Base-by-base conservation (phyloP, 108 stramenopile species). In the Fragilaria radians region DNA sequence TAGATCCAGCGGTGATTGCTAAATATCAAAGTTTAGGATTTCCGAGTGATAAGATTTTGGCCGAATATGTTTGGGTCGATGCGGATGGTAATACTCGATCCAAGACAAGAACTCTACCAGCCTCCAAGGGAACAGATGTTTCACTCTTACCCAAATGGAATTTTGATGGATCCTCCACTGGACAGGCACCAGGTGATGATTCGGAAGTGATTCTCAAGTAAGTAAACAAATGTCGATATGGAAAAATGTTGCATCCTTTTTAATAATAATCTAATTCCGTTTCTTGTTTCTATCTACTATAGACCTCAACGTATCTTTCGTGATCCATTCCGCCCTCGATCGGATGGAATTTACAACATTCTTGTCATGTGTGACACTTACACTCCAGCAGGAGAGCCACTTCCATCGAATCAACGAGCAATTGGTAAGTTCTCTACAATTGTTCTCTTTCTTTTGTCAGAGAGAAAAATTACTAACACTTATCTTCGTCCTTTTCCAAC, bases 331-430 rank as follows among this genome's bases (percentile, higher is more conserved):
- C 88, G 96, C 23, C 84, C 86, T 28, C 77, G 89, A 18, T 32
- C 36, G 26, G 89, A 91, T 62, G 91, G 89, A 22, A 46, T 81
- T 23, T 66, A 89, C 59, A 94, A 97, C 73, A 89, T 97, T 65
- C 73, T 97, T 65, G 95, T 97, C 60, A 84, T 97, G 88, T 95
- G 94, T 77, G 96, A 97, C 66, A 93, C 91, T 62, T 93, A 88
- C 71, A 93, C 89, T 51, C 94, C 94, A 32, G 82, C 83, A 26
- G 94, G 94, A 50, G 88, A 86, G 60, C 85, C 95, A 34, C 67
- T 95, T 46, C 74, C 71, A 22, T 79, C 81, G 52, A 97, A 97
- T 74, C 76, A 77, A 5, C 87, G 96, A 70, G 86, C 86, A 56
- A 63, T 78, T 52, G 88, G 83, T 85, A 74, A 78, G 88, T 64